These are phyloP conservation scores for Gigaspora rosea DNA, from an alignment of 192 early-diverging fungal species.

Conservation along the genomic window DNA sequence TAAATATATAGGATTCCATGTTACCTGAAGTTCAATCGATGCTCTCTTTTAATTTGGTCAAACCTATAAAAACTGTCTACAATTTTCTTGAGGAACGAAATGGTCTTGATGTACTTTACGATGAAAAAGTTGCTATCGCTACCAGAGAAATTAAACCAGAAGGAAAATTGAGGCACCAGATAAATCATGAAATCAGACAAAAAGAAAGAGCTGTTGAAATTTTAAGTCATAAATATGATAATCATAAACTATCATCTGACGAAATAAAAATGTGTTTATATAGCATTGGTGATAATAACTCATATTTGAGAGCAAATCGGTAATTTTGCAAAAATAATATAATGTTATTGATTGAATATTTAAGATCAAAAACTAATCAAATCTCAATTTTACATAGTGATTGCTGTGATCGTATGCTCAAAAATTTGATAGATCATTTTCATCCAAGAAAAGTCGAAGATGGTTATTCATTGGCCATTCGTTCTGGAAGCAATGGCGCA, in stretches of 20 bases:
- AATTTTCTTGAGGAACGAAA: constrained; percentile 66
- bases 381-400: constrained; percentile 57
- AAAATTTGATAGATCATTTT: constrained; percentile 76
- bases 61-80: constrained; percentile 91
- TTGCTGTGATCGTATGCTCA: constrained; percentile 91
- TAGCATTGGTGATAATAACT: constrained; percentile 97
- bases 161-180: constrained; percentile 63
- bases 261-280: constrained; percentile 86
- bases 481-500: constrained; percentile 77
- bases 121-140: constrained; percentile 76
- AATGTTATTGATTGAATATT: background rate
- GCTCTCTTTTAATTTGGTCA: constrained; percentile 77
- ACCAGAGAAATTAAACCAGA: constrained; percentile 71
- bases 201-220: constrained; percentile 93
- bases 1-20: constrained; percentile 60
- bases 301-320: constrained; percentile 82
- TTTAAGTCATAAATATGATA: constrained; percentile 76
- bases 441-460: constrained; percentile 60
- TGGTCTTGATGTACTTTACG: constrained; percentile 70
- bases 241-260: constrained; percentile 56
- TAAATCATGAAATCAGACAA: constrained; percentile 83
- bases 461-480: constrained; percentile 78
- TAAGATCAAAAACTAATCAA: background rate
- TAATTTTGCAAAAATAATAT: constrained; percentile 36
- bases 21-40: constrained; percentile 74